phyloP scores from a whole-genome alignment of 1,284 basidiomycete genomes.

The Malassezia obtusa region DNA sequence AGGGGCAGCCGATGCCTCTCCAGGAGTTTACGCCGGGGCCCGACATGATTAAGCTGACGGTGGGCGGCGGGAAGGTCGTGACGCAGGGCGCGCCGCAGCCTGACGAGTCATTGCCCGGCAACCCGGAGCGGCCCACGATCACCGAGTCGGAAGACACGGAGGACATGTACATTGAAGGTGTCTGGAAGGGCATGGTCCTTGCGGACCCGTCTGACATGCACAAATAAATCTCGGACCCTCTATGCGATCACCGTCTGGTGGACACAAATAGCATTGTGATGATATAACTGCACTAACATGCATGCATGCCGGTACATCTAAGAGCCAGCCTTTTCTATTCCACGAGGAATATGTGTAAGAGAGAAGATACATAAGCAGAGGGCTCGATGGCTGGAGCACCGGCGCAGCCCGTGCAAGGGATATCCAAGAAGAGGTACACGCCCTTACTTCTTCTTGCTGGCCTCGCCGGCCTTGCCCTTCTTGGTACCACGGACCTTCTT shows the following conservation, averaged over 20 bases:
- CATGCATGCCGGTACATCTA: constrained; percentile 4
- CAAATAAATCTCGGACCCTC: constrained; percentile 15
- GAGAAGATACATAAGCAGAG: constrained; percentile 8
- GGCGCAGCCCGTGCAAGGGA: background rate
- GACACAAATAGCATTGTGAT: constrained; percentile 10
- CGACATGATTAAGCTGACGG: constrained; percentile 39
- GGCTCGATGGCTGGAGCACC: constrained; percentile 3
- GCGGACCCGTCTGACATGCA: constrained; percentile 34
- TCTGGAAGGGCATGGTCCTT: constrained; percentile 42
- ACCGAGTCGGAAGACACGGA: constrained; percentile 32
- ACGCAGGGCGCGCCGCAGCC: constrained; percentile 30
- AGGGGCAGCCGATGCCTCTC: constrained; percentile 13
- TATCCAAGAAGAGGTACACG: background rate
- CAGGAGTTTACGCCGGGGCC: constrained; percentile 31
- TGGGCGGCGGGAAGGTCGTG: constrained; percentile 39
- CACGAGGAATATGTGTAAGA: constrained; percentile 7
- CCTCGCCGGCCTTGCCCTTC: constrained; percentile 37
- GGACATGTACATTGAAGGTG: constrained; percentile 38
- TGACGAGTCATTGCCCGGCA: constrained; percentile 13
- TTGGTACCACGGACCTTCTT: constrained; percentile 75
- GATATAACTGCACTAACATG: constrained; percentile 8
- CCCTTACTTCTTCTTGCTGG: constrained; percentile 41
- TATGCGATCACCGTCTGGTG: background rate
- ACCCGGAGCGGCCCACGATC: constrained; percentile 10
- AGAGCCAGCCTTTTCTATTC: constrained; percentile 15